phyloP scores from a whole-genome alignment of 139 green algal genomes.

The Chlorella sp. region DNA sequence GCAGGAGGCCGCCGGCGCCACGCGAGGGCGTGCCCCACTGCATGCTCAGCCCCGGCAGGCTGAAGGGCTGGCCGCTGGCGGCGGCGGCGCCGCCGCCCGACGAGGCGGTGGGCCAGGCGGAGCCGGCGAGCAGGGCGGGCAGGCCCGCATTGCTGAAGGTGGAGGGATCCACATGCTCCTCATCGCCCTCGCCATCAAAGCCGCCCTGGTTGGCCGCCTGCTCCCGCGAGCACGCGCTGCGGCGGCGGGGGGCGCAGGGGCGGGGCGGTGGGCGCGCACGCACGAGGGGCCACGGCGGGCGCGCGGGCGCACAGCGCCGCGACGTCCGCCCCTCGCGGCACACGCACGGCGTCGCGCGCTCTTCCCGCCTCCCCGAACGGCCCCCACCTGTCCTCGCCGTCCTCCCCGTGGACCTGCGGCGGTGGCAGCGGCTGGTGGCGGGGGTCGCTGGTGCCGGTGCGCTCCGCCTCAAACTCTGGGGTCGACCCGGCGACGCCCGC shows the following conservation, averaged over 20 bases:
- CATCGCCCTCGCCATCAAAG: constrained; percentile 3
- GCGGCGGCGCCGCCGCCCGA: neutral
- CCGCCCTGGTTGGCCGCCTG: constrained; percentile 1
- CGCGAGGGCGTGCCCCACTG: neutral
- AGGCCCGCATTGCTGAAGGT: constrained; percentile 14
- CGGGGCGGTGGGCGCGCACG: too few relatives aligned
- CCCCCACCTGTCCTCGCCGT: constrained; percentile 41
- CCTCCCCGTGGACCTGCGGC: constrained; percentile 35
- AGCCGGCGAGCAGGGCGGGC: neutral
- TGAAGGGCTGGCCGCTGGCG: neutral
- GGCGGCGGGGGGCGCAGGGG: neutral
- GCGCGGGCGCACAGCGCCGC: too few relatives aligned
- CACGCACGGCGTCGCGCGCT: too few relatives aligned
- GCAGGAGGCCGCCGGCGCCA: neutral
- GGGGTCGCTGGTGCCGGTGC: constrained; percentile 49
- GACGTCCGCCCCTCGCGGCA: too few relatives aligned
- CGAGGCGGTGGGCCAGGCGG: too few relatives aligned
- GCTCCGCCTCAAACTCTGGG: constrained; percentile 22
- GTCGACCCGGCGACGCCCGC: too few relatives aligned
- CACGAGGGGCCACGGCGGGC: too few relatives aligned
- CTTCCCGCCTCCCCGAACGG: neutral
- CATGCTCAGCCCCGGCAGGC: too few relatives aligned
- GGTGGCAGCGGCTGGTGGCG: neutral
- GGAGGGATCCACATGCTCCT: constrained; percentile 11
- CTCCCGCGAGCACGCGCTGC: constrained; percentile 42